phyloP scores from a whole-genome alignment of 495 filamentous ascomycete species.

The Aspergillus wentii region DNA sequence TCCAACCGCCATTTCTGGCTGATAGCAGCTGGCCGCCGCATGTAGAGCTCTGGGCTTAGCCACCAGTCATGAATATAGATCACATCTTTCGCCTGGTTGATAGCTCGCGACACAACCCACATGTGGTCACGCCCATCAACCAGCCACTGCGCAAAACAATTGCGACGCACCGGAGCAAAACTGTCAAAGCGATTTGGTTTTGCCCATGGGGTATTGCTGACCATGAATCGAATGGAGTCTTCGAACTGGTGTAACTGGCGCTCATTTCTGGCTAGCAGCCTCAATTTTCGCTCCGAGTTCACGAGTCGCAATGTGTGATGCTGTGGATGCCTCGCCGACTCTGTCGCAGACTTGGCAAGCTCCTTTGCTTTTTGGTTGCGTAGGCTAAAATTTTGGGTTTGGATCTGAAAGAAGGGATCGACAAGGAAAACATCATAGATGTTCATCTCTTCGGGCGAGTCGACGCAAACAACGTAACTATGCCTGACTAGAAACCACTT shows the following conservation, averaged over 20 bases:
- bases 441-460: constrained; percentile 97
- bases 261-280: constrained; percentile 89
- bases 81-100: constrained; percentile 96
- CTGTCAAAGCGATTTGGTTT: constrained; percentile 82
- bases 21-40: constrained; percentile 90
- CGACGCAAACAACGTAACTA: constrained; percentile 95
- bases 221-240: constrained; percentile 84
- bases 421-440: constrained; percentile 98
- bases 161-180: constrained; percentile 84
- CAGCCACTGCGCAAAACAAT: constrained; percentile 92
- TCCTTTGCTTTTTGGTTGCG: constrained; percentile 63
- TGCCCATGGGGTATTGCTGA: constrained; percentile 72
- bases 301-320: constrained; percentile 80
- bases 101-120: constrained; percentile 97
- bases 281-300: constrained; percentile 85
- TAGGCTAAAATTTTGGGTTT: constrained; percentile 58
- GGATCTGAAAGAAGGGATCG: constrained; percentile 75
- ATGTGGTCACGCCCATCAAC: constrained; percentile 97
- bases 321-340: constrained; percentile 61
- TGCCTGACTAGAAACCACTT: constrained; percentile 99
- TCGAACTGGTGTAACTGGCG: constrained; percentile 87
- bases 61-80: constrained; percentile 99
- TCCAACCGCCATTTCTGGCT: constrained; percentile 99
- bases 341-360: constrained; percentile 54
- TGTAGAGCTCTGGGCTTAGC: constrained; percentile 93